Evolutionary conservation across 2,329 filamentous ascomycete species (phyloP).

Genomic region (Coleophoma crateriformis): DNA sequence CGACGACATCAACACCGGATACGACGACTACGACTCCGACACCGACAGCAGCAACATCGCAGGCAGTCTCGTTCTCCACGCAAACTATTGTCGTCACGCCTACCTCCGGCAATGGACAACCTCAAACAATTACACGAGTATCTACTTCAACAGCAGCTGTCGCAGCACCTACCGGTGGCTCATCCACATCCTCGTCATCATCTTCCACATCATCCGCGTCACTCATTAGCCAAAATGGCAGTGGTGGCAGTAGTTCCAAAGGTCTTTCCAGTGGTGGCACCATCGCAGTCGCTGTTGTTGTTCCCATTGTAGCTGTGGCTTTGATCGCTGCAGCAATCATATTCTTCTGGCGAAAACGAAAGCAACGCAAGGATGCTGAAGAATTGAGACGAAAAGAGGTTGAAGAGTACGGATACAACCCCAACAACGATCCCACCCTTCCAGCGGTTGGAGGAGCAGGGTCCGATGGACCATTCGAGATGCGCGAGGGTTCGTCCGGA

Average conservation of each 20-base stretch:
- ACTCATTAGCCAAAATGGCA: constrained; percentile 5
- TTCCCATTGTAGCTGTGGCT: constrained; percentile 85
- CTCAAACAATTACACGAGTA: not conserved
- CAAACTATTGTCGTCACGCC: constrained; percentile 9
- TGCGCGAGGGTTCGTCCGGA: constrained; percentile 69
- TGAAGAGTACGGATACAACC: constrained; percentile 95
- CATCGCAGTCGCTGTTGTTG: constrained; percentile 89
- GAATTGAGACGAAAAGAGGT: constrained; percentile 92
- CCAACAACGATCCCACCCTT: constrained; percentile 88
- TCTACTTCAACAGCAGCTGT: constrained; percentile 5
- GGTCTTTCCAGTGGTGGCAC: constrained; percentile 56
- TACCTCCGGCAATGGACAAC: not conserved
- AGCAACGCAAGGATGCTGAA: constrained; percentile 76
- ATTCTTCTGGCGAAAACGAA: constrained; percentile 84
- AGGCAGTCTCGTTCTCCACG: not conserved
- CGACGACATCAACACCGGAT: constrained; percentile 6
- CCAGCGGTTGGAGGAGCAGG: constrained; percentile 44
- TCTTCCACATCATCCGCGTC: constrained; percentile 19
- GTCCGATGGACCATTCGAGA: constrained; percentile 57
- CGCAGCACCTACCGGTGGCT: not conserved
- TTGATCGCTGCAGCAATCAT: constrained; percentile 71
- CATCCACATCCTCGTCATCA: constrained; percentile 7
- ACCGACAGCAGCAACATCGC: not conserved
- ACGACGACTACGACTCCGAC: not conserved
- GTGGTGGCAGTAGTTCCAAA: constrained; percentile 4